Conservation (phyloP, 2,329 filamentous ascomycete genomes). For the Fusarium torreyae region DNA sequence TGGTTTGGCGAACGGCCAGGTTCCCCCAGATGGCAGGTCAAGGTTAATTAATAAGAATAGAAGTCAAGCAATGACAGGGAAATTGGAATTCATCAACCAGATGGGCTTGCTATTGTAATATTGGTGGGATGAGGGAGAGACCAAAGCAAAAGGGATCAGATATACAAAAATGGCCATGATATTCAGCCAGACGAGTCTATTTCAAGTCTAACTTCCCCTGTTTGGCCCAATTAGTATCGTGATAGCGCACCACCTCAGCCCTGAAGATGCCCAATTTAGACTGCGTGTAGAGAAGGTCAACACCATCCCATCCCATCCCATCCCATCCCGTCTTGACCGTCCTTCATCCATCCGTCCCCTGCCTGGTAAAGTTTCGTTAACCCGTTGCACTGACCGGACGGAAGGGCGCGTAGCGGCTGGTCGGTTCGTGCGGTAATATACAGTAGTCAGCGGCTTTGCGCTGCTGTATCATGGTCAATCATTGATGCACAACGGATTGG, state of each 20-base stretch:
- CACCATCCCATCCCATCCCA: constrained; percentile 12
- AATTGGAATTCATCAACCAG: constrained; percentile 10
- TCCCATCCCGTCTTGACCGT: constrained; percentile 21
- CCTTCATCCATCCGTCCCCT: constrained; percentile 10
- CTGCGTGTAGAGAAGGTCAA: constrained; percentile 18
- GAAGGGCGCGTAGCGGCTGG: constrained; percentile 31
- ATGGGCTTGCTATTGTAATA: neutral
- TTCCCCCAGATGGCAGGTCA: constrained; percentile 46
- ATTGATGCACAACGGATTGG: constrained; percentile 14
- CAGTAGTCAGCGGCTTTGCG: constrained; percentile 22
- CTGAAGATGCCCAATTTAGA: constrained; percentile 40
- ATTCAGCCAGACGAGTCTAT: constrained; percentile 21
- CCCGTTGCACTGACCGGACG: constrained; percentile 36
- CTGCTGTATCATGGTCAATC: constrained; percentile 24
- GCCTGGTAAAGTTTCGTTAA: constrained; percentile 31
- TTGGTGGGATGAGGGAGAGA: neutral
- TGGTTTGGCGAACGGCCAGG: constrained; percentile 41
- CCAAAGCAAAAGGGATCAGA: constrained; percentile 13
- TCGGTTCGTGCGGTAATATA: constrained; percentile 13
- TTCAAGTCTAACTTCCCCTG: constrained; percentile 19
- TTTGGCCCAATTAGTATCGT: constrained; percentile 23
- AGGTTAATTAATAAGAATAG: constrained; percentile 41
- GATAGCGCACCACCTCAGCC: constrained; percentile 45
- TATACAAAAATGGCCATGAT: constrained; percentile 23
- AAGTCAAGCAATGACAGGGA: constrained; percentile 28